phyloP scores from a whole-genome alignment of 345 rosid genomes.

The Dimocarpus longan region DNA sequence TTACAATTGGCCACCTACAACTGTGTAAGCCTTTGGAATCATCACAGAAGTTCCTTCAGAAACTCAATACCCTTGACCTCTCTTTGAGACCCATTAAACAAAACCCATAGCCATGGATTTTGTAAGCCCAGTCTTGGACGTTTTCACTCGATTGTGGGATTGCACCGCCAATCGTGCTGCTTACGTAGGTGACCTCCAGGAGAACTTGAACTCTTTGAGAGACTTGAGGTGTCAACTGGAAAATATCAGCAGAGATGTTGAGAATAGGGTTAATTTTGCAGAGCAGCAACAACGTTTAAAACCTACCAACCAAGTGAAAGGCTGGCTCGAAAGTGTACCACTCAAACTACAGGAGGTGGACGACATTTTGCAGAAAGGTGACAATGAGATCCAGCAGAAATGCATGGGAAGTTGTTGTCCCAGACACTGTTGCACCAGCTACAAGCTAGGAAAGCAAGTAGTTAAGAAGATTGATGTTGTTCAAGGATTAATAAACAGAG shows the following conservation, averaged over 20 bases:
- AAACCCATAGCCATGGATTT: not conserved
- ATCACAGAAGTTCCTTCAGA: too few species aligned
- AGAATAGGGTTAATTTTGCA: too few species aligned
- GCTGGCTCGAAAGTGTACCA: not conserved
- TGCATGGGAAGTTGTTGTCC: constrained; percentile 6
- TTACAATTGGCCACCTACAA: too few species aligned
- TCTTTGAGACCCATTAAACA: too few species aligned
- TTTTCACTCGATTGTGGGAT: not conserved
- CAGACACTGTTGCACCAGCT: not conserved
- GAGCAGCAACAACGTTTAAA: not conserved
- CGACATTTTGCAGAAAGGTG: too few species aligned
- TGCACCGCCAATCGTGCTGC: not conserved
- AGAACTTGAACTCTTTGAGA: too few species aligned
- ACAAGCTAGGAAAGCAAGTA: constrained; percentile 1
- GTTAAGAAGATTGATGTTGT: not conserved
- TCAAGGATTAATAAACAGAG: not conserved
- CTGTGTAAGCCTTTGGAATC: too few species aligned
- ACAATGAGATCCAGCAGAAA: too few species aligned
- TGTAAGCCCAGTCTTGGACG: not conserved
- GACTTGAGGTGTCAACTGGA: too few species aligned
- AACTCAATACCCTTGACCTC: too few species aligned
- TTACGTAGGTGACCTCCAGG: not conserved
- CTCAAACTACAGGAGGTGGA: not conserved
- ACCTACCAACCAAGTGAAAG: not conserved
- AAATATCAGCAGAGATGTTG: too few species aligned